Evolutionary conservation across 2,329 filamentous ascomycete genomes (phyloP), one percentile per base, ranked within the genome.

Genomic region (Lachnellula occidentalis): DNA sequence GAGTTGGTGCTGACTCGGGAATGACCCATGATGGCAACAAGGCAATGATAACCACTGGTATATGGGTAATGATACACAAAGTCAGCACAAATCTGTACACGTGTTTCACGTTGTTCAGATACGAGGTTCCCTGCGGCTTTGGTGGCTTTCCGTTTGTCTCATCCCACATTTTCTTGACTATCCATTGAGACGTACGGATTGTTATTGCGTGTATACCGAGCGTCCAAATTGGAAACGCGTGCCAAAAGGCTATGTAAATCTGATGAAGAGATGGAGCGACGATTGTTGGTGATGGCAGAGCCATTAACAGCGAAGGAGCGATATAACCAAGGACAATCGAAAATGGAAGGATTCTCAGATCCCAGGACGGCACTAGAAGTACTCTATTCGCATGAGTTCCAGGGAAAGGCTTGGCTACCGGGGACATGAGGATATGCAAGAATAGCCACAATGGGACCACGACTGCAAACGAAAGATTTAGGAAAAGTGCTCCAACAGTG

Each of bases 221-320:
- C 6, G 77, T 71, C 62, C 72, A 76, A 17, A 76, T 61, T 0
- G 78, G 76, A 66, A 78, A 80, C 4, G 72, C 66, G 58, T 80
- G 77, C 76, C 78, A 80, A 45, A 75, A 58, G 1, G 75, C 74
- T 24, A 78, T 75, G 53, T 74, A 71, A 21, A 69, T 67, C 60
- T 80, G 77, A 58, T 77, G 78, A 12, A 69, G 66, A n/a, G 70
- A 65, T 15, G 71, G 62, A 1, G 70, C 69, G 14, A 77, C 58
- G 1, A 70, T 21, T 0, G 61, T 63, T 0, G 75, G 75, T 2
- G 71, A 67, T 1, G 75, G 74, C 4, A 78, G 63, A 11, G 68
- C 62, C 69, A 79, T 73, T 4, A 74, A 58, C 21, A 73, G 53
- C 0, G 72, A 70, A 0, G 77, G 78, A 2, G 77, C 45, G 39